phyloP scores from a whole-genome alignment of 352 stramenopile species.

The Halophytophthora polymorphica region DNA sequence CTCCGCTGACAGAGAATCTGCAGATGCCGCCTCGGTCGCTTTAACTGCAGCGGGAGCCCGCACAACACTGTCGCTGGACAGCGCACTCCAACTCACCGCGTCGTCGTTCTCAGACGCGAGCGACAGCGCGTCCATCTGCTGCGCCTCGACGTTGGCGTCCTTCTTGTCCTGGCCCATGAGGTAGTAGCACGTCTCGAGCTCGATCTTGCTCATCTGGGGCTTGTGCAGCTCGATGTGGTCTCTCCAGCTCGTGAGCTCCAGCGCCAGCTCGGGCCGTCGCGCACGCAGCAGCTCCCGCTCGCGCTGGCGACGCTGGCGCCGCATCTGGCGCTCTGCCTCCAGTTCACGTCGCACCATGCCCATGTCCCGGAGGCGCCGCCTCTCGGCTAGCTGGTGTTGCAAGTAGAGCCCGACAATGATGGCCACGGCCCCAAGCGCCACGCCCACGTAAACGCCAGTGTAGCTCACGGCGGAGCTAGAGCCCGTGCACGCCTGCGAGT shows the following conservation, averaged over 20 bases:
- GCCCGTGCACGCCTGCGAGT: not conserved
- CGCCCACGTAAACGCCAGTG: constrained; percentile 17
- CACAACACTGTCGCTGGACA: too few relatives aligned
- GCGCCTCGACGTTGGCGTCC: not conserved
- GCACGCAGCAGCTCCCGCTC: constrained; percentile 20
- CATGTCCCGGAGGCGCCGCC: constrained; percentile 4
- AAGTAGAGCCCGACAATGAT: constrained; percentile 21
- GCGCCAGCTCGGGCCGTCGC: constrained; percentile 15
- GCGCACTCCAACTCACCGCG: constrained; percentile 2
- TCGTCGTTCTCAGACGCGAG: constrained; percentile 3
- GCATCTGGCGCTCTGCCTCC: not conserved
- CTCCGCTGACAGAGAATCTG: too few relatives aligned
- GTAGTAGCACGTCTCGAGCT: constrained; percentile 20
- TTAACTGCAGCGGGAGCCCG: too few relatives aligned
- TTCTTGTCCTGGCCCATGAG: constrained; percentile 3
- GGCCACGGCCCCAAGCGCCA: constrained; percentile 9
- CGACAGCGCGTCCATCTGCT: not conserved
- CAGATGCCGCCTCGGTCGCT: too few relatives aligned
- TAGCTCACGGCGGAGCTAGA: constrained; percentile 2
- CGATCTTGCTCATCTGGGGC: constrained; percentile 12
- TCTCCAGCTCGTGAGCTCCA: constrained; percentile 27
- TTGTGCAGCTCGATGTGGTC: constrained; percentile 29
- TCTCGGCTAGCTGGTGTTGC: constrained; percentile 23
- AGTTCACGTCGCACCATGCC: constrained; percentile 2
- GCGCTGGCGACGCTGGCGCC: constrained; percentile 5